Evolutionary conservation across 441 rosid species (phyloP), one percentile per base, ranked within the genome.

Genomic region (Corymbia citriodora): DNA sequence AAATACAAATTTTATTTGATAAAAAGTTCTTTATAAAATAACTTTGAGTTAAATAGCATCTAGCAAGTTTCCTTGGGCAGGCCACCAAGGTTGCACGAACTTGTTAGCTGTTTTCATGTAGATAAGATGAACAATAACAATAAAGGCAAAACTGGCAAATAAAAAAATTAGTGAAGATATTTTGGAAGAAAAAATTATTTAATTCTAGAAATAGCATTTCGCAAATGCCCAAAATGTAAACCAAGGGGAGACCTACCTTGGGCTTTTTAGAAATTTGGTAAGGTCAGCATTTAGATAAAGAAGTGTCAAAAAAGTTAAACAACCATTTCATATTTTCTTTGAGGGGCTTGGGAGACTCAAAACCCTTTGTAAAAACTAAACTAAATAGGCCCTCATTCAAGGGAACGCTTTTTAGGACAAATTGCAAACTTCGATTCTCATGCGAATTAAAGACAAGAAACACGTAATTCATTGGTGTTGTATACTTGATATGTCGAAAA

Each of bases 21-120:
- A 23, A 23, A 59, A 59, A 25, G 14, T 25, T 2, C 7, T 25
- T 59, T 59, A 59, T 59, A 59, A 59, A 59, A 3, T 9, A 59
- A 59, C 3, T 59, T 59, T 59, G n/a, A 59, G 65, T 59, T 2
- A 59, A 59, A 10, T 59, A 59, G n/a, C 25, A 3, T 25, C 10
- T 25, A 29, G n/a, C n/a, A 59, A 59, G 1, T 59, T 59, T 59
- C 65, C 63, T 59, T 59, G 63, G 63, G 63, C 10, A 13, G 25
- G 25, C 29, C 63, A 23, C 59, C 2, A 19, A 40, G 25, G 61
- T 55, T 1, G 11, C 61, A 55, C 23, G 61, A 55, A 10, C 11
- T 55, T 27, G 23, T 55, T 0, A 25, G 25, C 10, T 59, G n/a
- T 14, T 14, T 29, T 25, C 0, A 0, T 3, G 10, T 59, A 59